These are phyloP conservation scores for Inga oerstediana DNA, from an alignment of 306 rosid species.

Conservation along the genomic window DNA sequence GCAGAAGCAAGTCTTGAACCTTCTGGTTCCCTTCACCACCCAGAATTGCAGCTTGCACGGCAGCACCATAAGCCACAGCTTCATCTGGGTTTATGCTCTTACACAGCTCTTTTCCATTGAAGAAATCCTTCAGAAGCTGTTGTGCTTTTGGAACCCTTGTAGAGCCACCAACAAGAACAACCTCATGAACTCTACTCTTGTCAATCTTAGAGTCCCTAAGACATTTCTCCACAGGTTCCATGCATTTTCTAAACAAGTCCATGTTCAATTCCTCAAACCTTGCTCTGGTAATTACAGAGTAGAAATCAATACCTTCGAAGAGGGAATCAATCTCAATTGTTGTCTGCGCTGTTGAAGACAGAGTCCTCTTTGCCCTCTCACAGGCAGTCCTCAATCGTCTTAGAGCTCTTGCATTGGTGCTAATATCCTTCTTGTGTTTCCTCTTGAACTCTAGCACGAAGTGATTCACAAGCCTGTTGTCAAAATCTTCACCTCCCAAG, in stretches of 20 bases:
- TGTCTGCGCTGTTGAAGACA: background rate
- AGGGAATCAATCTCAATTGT: conserved; percentile 1
- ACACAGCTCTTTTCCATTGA: background rate
- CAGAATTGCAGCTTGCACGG: conserved; percentile 2
- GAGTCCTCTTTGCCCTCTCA: conserved; percentile 3
- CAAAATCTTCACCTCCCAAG: background rate
- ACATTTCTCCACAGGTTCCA: background rate
- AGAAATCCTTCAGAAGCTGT: background rate
- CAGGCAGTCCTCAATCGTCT: background rate
- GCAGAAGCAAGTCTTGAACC: background rate
- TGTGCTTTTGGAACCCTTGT: background rate
- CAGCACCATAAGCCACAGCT: background rate
- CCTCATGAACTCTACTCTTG: background rate
- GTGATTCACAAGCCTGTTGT: background rate
- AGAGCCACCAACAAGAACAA: background rate
- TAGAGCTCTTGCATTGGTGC: background rate
- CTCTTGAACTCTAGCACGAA: background rate
- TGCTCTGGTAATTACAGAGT: background rate
- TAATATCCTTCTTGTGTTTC: background rate
- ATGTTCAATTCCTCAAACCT: background rate
- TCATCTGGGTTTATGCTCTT: background rate
- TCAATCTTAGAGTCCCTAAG: background rate
- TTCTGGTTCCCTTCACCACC: background rate
- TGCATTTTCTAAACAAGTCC: background rate
- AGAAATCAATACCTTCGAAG: background rate